Evolutionary conservation across 2,329 filamentous ascomycete genomes (phyloP).

Genomic region (Penicillium sp.): DNA sequence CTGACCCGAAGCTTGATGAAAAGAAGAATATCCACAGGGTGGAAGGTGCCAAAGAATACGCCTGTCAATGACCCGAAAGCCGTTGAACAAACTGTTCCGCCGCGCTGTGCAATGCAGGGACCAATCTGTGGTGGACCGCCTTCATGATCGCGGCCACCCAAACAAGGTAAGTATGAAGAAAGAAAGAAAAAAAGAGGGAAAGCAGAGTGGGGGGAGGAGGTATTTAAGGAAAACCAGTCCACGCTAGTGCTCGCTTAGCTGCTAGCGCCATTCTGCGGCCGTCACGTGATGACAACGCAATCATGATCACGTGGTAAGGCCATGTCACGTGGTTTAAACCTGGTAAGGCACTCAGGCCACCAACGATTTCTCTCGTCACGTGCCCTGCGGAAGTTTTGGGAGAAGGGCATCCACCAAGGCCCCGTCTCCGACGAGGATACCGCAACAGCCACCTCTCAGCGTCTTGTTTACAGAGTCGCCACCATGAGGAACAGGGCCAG

Average conservation of each 20-base stretch:
- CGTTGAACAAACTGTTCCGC: constrained; percentile 57
- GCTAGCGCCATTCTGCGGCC: neutral
- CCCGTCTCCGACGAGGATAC: constrained; percentile 17
- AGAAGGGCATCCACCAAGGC: constrained; percentile 21
- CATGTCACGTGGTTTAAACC: constrained; percentile 22
- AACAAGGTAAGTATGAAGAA: constrained; percentile 61
- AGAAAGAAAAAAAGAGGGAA: constrained; percentile 49
- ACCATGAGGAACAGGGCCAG: constrained; percentile 55
- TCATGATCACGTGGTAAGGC: constrained; percentile 24
- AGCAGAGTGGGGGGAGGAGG: constrained; percentile 12
- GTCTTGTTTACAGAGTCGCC: constrained; percentile 31
- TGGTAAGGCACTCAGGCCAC: neutral
- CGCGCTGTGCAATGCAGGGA: constrained; percentile 65
- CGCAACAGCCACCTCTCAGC: constrained; percentile 19
- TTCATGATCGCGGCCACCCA: constrained; percentile 56
- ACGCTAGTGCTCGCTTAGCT: constrained; percentile 38
- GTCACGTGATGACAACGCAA: neutral
- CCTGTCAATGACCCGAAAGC: constrained; percentile 52
- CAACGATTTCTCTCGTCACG: constrained; percentile 29
- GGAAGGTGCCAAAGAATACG: constrained; percentile 49
- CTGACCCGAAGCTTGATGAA: constrained; percentile 43
- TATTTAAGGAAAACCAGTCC: constrained; percentile 38
- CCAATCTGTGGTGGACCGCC: constrained; percentile 53
- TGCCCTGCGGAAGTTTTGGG: constrained; percentile 43
- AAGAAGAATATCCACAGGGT: constrained; percentile 36